Evolutionary conservation across 1,284 basidiomycete species (phyloP).

Genomic region (Cryptococcus jaspeensis): DNA sequence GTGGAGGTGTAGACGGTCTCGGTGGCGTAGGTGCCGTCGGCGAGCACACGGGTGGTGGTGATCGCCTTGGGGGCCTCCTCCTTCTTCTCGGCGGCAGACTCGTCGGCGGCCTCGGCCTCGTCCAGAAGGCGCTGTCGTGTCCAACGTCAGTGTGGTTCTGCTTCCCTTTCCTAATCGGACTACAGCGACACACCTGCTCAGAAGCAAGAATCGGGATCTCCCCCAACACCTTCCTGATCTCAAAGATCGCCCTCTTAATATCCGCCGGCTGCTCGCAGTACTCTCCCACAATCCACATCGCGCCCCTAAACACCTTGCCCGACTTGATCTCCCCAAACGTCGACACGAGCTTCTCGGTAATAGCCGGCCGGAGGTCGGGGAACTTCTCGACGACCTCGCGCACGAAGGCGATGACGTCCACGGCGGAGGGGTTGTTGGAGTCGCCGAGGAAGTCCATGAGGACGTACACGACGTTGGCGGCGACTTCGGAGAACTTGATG

Average conservation of each 20-base stretch:
- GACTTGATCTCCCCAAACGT: conserved; percentile 90
- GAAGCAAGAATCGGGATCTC: conserved; percentile 95
- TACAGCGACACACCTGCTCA: conserved; percentile 61
- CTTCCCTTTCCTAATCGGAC: background rate
- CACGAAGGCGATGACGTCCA: conserved; percentile 95
- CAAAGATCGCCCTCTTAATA: conserved; percentile 72
- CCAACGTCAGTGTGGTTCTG: background rate
- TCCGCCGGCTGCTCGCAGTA: conserved; percentile 69
- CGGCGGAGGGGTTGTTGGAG: conserved; percentile 88
- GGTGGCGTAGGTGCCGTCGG: conserved; percentile 97
- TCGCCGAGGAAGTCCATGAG: conserved; percentile 99
- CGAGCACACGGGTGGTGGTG: conserved; percentile 66
- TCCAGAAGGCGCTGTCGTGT: conserved; percentile 63
- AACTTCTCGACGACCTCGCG: conserved; percentile 98
- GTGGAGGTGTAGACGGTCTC: conserved; percentile 84
- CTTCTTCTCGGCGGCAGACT: conserved; percentile 41
- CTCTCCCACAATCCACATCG: conserved; percentile 98
- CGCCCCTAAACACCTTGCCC: conserved; percentile 94
- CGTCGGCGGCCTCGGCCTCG: conserved; percentile 64
- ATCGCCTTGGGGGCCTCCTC: conserved; percentile 52
- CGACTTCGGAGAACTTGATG: conserved; percentile 97
- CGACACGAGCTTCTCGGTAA: conserved; percentile 81
- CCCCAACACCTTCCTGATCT: conserved; percentile 84
- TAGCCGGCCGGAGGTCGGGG: conserved; percentile 77
- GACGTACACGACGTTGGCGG: conserved; percentile 91